A percentile compares a stretch with the other conserved stretches of the same genome.
phyloP scores from a whole-genome alignment of 1,284 basidiomycete species.

The Rhodofomes roseus region DNA sequence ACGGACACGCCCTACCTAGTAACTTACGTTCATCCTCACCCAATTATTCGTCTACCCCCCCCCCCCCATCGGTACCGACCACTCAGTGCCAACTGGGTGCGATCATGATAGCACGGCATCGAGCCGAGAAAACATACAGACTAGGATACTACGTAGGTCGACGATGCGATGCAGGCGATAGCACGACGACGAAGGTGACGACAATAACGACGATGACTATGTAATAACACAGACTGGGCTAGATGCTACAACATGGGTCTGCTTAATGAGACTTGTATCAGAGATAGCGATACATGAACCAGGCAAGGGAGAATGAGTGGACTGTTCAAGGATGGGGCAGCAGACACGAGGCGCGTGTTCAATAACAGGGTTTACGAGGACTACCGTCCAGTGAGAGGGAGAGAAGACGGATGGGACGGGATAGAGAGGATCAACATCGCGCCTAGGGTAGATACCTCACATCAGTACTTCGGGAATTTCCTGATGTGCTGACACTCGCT shows the following conservation, averaged over 20 bases:
- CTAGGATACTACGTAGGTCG: neutral
- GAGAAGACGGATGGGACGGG: neutral
- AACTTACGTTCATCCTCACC: too few relatives aligned
- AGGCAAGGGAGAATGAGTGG: neutral
- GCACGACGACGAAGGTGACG: neutral
- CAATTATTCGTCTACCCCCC: too few relatives aligned
- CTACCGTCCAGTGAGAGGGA: neutral
- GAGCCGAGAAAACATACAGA: neutral
- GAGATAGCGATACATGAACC: neutral
- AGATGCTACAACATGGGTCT: neutral
- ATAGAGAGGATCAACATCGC: neutral
- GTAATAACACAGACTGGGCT: neutral
- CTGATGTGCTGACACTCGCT: too few relatives aligned
- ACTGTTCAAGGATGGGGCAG: neutral
- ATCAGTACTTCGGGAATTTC: too few relatives aligned
- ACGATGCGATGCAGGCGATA: neutral
- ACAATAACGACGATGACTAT: neutral
- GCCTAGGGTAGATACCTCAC: too few relatives aligned
- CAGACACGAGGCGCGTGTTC: neutral
- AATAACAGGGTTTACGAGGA: neutral
- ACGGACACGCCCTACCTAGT: too few relatives aligned
- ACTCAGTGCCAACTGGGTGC: too few relatives aligned
- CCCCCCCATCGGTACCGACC: too few relatives aligned
- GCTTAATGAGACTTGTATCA: neutral
- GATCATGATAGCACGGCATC: neutral